Base-by-base conservation (phyloP, 441 rosid species). In the Adansonia grandidieri region DNA sequence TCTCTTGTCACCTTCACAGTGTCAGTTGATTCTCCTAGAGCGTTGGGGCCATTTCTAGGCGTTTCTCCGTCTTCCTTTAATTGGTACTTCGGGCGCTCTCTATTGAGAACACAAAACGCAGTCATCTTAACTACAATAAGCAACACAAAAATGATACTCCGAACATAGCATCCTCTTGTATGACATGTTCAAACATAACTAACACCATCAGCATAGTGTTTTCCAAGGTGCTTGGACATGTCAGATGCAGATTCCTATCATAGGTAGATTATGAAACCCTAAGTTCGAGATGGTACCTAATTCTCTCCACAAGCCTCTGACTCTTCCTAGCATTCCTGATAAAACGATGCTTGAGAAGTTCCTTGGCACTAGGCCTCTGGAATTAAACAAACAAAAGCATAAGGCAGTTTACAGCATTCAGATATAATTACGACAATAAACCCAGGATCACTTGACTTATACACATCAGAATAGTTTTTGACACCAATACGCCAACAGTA, bases 361-460 rank as follows among this genome's bases (percentile, higher is more conserved):
- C 98, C 91, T 87, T 97, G 70, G 99, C 99, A 85, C 94, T 93
- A 87, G 87, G 89, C 86, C 98, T 90, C 99, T 94, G 95, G 77
- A 86, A 87, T 83, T 65, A 66, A 70, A 89, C 44, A 65, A 73
- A 74, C 56, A 82, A 81, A 78, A 74, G 65, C 20, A 63, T 77
- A 73, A 83, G 19, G 37, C 32, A 11, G 11, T 37, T 48, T 50
- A 47, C 24, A 82, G 20, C 78, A 71, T 64, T 53, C 74, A 66
- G 57, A 4, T 44, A 48, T 53, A 15, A 44, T 63, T 72, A 62
- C 67, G 47, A 71, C 61, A 40, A 28, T 24, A 73, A 73, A 56
- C 32, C 77, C 57, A 76, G 51, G 75, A 67, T 67, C 51, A 19
- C 3, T 28, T n/a, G 32, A 62, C 17, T 17, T 32, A 37, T 54